phyloP scores from a whole-genome alignment of 2,329 filamentous ascomycete genomes.

The Sclerotinia sclerotiorum region DNA sequence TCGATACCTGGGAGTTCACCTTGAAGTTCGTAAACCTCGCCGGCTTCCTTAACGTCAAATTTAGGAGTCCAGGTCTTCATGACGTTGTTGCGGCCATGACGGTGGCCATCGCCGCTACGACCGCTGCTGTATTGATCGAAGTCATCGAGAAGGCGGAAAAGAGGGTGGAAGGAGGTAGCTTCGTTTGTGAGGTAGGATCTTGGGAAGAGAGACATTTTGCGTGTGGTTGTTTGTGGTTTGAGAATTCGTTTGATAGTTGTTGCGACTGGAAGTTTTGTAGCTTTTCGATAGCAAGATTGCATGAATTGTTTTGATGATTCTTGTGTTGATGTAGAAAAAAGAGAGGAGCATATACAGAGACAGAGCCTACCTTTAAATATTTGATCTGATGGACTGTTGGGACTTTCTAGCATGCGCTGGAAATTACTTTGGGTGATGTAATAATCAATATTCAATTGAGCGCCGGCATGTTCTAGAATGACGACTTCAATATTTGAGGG shows the following conservation, averaged over 20 bases:
- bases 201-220: constrained; percentile 62
- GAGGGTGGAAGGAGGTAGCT: constrained; percentile 53
- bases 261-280: constrained; percentile 22
- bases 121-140: constrained; percentile 55
- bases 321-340: constrained; percentile 23
- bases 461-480: constrained; percentile 16
- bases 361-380: constrained; percentile 22
- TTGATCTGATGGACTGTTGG: background rate
- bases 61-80: constrained; percentile 64
- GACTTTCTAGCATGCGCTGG: constrained; percentile 20
- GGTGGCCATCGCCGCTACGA: constrained; percentile 12
- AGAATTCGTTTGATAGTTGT: constrained; percentile 24
- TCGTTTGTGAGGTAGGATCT: constrained; percentile 45
- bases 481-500: background rate
- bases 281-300: constrained; percentile 20
- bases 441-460: background rate
- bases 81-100: constrained; percentile 27
- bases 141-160: constrained; percentile 65
- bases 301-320: constrained; percentile 24
- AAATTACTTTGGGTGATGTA: constrained; percentile 9
- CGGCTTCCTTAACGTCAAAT: constrained; percentile 75
- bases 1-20: constrained; percentile 76
- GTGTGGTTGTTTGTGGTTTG: constrained; percentile 35
- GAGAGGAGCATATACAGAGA: background rate
- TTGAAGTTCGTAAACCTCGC: constrained; percentile 69